These are phyloP conservation scores for Collariella sp. DNA, from an alignment of 495 filamentous ascomycete species.

Conservation along the genomic window DNA sequence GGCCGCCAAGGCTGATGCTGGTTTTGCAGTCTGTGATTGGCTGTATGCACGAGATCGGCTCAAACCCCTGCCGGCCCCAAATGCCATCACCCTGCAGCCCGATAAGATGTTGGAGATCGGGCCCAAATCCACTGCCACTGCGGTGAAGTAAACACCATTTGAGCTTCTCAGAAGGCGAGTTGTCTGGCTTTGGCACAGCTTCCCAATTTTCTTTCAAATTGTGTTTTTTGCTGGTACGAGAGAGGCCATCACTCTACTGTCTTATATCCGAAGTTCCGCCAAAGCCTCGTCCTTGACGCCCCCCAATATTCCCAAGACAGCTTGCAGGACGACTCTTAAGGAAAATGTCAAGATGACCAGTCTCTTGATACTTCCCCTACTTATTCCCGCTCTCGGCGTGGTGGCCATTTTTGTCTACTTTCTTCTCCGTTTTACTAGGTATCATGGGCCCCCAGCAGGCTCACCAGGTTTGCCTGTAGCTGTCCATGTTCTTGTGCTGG, in stretches of 20 bases:
- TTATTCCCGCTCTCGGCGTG: background rate
- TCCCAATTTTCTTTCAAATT: too few relatives aligned
- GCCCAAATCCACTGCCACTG: constrained; percentile 1
- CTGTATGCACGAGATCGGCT: background rate
- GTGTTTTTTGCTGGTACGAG: too few relatives aligned
- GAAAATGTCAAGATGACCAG: background rate
- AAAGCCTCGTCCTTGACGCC: too few relatives aligned
- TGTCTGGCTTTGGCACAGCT: too few relatives aligned
- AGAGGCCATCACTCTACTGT: too few relatives aligned
- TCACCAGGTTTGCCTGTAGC: constrained; percentile 29
- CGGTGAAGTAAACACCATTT: too few relatives aligned
- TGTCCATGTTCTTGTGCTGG: constrained; percentile 87
- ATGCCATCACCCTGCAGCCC: background rate
- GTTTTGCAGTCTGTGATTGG: constrained; percentile 7
- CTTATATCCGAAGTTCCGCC: too few relatives aligned
- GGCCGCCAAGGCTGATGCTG: background rate
- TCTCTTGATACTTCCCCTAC: constrained; percentile 2
- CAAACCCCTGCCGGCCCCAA: background rate
- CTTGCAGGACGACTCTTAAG: background rate
- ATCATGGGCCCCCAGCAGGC: constrained; percentile 17
- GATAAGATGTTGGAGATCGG: background rate
- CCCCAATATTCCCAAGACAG: too few relatives aligned
- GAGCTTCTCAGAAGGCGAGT: too few relatives aligned
- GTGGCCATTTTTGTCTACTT: constrained; percentile 1
- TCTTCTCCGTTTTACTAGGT: constrained; percentile 11